Conservation (phyloP, 23 red algal genomes). For the Gracilariopsis chorda region DNA sequence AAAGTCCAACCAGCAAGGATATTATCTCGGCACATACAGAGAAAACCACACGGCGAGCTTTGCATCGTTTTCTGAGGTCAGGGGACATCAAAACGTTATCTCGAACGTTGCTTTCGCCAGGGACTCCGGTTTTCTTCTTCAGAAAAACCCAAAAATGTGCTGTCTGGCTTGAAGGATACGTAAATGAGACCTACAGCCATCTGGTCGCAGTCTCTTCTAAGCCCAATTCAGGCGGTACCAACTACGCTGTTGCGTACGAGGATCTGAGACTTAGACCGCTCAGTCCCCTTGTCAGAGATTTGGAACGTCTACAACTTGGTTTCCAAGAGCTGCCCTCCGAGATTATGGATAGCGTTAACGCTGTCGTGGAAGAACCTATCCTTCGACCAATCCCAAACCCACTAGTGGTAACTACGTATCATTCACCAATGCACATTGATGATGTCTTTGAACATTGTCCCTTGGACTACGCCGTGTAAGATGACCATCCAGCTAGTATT, state of each 20-base stretch:
- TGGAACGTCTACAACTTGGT: not conserved
- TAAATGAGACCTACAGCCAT: not conserved
- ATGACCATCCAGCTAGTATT: too few relatives aligned
- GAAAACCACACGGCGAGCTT: conserved; percentile 4
- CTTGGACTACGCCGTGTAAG: too few relatives aligned
- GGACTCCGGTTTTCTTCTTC: conserved; percentile 19
- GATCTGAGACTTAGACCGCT: not conserved
- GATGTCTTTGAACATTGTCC: not conserved
- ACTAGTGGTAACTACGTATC: not conserved
- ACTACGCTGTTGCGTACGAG: conserved; percentile 22
- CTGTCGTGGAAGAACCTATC: not conserved
- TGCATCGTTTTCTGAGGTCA: not conserved
- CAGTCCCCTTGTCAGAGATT: not conserved
- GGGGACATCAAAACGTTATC: not conserved
- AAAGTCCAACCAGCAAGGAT: not conserved
- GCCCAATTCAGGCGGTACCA: not conserved
- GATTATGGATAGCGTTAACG: not conserved
- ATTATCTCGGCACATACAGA: not conserved
- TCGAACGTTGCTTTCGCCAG: not conserved
- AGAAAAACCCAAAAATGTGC: not conserved
- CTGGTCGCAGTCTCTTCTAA: not conserved
- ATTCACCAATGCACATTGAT: not conserved
- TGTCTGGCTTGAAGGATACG: not conserved
- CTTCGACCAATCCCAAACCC: not conserved
- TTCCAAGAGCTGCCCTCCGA: not conserved